Conservation (phyloP, 805 yeast genomes). For the Lipomyces lipofer region DNA sequence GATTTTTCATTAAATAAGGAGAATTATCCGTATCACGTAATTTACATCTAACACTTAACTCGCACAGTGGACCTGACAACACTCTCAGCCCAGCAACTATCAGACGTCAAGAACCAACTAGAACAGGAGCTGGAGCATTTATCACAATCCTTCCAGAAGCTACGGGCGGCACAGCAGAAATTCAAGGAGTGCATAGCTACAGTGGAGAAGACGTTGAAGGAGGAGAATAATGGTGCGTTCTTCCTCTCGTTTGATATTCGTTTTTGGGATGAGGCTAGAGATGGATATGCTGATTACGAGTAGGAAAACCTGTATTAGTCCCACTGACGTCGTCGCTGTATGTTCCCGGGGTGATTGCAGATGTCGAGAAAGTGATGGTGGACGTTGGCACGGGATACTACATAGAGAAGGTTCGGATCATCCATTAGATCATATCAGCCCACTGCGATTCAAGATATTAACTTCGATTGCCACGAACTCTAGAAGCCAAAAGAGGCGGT, state of each 20-base stretch:
- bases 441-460: background rate
- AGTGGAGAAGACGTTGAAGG: conserved; percentile 54
- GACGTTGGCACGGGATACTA: conserved; percentile 97
- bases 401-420: conserved; percentile 66
- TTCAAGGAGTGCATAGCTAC: conserved; percentile 78
- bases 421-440: background rate
- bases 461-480: background rate
- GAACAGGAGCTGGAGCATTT: conserved; percentile 86
- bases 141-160: conserved; percentile 77
- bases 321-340: conserved; percentile 89
- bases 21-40: no score
- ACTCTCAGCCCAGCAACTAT: conserved; percentile 79
- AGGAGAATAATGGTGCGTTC: conserved; percentile 43
- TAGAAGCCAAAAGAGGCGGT: conserved; percentile 59
- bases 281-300: background rate
- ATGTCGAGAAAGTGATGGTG: conserved; percentile 71
- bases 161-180: conserved; percentile 77
- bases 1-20: no score
- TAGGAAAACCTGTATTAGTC: conserved; percentile 59
- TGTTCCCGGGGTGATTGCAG: conserved; percentile 76
- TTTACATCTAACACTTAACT: background rate
- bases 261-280: background rate
- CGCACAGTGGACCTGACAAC: conserved; percentile 60
- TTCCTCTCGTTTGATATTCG: no score
- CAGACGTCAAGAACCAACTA: conserved; percentile 77